phyloP scores from a whole-genome alignment of 2,329 filamentous ascomycete genomes.

The Alternaria panax region DNA sequence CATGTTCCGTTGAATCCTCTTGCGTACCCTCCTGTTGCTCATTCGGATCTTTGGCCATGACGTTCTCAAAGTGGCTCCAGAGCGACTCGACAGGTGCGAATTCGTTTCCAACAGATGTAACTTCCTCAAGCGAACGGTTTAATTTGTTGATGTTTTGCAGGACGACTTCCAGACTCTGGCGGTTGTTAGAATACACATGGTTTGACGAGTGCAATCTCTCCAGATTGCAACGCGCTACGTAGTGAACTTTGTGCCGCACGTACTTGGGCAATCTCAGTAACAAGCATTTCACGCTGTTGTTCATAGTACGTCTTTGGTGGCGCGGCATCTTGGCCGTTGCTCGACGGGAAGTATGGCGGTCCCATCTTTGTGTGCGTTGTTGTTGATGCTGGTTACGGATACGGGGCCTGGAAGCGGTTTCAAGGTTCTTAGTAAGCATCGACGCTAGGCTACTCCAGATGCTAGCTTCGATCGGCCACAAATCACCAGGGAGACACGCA shows the following conservation, averaged over 20 bases:
- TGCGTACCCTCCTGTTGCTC: slow-evolving; percentile 41
- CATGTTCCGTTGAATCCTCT: slow-evolving; percentile 33
- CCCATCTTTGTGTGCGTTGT: slow-evolving; percentile 26
- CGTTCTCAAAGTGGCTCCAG: slow-evolving; percentile 96
- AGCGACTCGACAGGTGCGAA: slow-evolving; percentile 96
- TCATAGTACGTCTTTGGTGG: slow-evolving; percentile 68
- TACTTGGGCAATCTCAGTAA: slow-evolving; percentile 77
- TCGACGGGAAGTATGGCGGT: slow-evolving; percentile 25
- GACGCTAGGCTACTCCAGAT: not conserved
- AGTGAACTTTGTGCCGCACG: not conserved
- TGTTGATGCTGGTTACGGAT: not conserved
- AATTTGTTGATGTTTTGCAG: slow-evolving; percentile 95
- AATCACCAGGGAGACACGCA: not conserved
- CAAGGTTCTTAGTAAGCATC: not conserved
- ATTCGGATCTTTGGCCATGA: slow-evolving; percentile 79
- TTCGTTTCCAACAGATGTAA: slow-evolving; percentile 94
- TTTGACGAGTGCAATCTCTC: slow-evolving; percentile 40
- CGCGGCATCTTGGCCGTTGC: slow-evolving; percentile 26
- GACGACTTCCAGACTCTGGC: slow-evolving; percentile 79
- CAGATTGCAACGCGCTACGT: slow-evolving; percentile 33
- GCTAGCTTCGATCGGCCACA: not conserved
- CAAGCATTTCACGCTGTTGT: slow-evolving; percentile 74
- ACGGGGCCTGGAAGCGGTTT: not conserved
- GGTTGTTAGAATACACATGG: not conserved
- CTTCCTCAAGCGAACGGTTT: slow-evolving; percentile 88